Conservation (phyloP, 2,329 filamentous ascomycete species). For the Neofusicoccum parvum region DNA sequence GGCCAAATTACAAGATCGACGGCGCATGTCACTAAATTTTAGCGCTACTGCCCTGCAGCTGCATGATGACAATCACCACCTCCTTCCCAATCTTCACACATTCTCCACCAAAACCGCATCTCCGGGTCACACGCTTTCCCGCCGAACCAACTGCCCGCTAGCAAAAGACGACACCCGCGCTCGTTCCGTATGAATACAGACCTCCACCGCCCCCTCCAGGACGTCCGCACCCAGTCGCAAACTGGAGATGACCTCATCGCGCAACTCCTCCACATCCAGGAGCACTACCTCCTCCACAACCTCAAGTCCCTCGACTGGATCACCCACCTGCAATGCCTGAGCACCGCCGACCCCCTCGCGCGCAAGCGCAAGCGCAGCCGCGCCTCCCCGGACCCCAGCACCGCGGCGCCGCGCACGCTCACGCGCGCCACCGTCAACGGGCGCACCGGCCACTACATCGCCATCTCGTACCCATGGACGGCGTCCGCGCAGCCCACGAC, state of each 20-base stretch:
- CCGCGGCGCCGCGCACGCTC: conserved; percentile 12
- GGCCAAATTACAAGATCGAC: too few species aligned
- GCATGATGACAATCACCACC: too few species aligned
- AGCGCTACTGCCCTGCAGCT: too few species aligned
- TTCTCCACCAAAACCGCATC: too few species aligned
- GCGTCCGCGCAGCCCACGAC: background rate
- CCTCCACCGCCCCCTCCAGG: background rate
- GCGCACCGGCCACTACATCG: conserved; percentile 15
- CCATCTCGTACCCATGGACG: conserved; percentile 16
- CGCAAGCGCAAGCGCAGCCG: background rate
- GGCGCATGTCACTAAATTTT: too few species aligned
- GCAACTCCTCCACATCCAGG: conserved; percentile 48
- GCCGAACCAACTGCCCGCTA: too few species aligned
- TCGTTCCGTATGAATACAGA: conserved; percentile 5
- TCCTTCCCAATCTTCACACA: too few species aligned
- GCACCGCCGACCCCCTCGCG: background rate
- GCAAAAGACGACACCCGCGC: too few species aligned
- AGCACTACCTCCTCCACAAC: conserved; percentile 30
- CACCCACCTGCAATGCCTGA: conserved; percentile 6
- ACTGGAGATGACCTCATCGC: conserved; percentile 47
- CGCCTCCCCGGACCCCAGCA: background rate
- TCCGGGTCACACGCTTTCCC: too few species aligned
- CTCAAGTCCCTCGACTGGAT: conserved; percentile 17
- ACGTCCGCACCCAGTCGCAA: conserved; percentile 29
- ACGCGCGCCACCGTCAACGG: conserved; percentile 27